Percentiles rank a stretch among this genome's conserved stretches.
Evolutionary conservation across 345 rosid genomes (phyloP).

Genomic region (Draba incana): DNA sequence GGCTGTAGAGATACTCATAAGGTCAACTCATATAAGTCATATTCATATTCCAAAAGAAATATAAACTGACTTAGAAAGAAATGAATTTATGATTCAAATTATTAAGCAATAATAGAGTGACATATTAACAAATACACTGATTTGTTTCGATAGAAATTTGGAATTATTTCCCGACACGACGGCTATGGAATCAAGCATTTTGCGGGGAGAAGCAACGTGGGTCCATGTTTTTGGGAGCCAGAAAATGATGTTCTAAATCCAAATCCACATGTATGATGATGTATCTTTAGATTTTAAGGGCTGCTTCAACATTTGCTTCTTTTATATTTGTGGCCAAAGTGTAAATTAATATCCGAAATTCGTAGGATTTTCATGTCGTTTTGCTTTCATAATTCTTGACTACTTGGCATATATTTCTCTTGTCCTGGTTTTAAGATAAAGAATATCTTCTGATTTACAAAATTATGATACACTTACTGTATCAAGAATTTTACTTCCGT

Average conservation of each 20-base stretch:
- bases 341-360: too few species aligned
- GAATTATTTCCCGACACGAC: conserved; percentile 11
- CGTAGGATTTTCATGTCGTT: too few species aligned
- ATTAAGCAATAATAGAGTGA: conserved; percentile 12
- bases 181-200: conserved; percentile 11
- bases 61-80: not conserved
- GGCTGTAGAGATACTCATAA: not conserved
- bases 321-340: too few species aligned
- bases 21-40: conserved; percentile 8
- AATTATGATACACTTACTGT: too few species aligned
- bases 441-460: too few species aligned
- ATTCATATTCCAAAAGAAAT: not conserved
- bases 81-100: not conserved
- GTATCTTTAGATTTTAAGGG: not conserved
- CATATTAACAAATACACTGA: conserved; percentile 1
- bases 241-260: not conserved
- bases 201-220: conserved; percentile 21
- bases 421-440: too few species aligned
- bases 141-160: not conserved
- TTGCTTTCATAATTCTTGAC: too few species aligned
- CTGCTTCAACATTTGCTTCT: too few species aligned
- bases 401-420: too few species aligned
- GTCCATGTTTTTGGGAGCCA: conserved; percentile 8
- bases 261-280: not conserved
- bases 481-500: too few species aligned